Conservation (phyloP, 805 yeast genomes). For the Lipomyces kockii region DNA sequence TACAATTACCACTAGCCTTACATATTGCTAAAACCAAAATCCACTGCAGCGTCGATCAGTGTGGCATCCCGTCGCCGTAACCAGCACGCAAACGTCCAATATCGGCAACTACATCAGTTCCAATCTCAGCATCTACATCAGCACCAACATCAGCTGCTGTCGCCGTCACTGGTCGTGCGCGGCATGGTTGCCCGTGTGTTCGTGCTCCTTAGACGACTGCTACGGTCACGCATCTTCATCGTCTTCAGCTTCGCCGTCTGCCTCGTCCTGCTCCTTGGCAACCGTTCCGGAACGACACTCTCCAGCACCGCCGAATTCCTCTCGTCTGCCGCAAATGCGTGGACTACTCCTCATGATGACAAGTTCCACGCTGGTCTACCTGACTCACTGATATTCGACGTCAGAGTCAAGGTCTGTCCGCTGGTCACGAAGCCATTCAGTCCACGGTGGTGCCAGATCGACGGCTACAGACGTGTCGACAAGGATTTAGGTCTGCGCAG, state of each 20-base stretch:
- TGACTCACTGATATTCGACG: constrained; percentile 12
- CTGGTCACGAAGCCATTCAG: constrained; percentile 20
- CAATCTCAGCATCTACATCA: background rate
- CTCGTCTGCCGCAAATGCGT: constrained; percentile 2
- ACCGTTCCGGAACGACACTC: background rate
- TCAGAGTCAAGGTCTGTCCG: constrained; percentile 17
- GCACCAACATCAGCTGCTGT: constrained; percentile 1
- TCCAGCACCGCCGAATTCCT: background rate
- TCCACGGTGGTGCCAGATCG: constrained; percentile 31
- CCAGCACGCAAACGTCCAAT: background rate
- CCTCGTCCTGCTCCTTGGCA: constrained; percentile 6
- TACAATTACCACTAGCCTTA: background rate
- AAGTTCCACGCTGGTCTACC: constrained; percentile 8
- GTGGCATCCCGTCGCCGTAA: background rate
- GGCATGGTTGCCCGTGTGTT: constrained; percentile 18
- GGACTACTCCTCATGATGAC: background rate
- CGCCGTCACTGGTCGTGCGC: constrained; percentile 6
- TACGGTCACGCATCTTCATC: constrained; percentile 17
- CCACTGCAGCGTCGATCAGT: background rate
- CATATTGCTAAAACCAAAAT: background rate
- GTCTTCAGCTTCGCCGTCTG: constrained; percentile 1
- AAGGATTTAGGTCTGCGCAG: constrained; percentile 55
- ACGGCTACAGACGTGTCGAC: constrained; percentile 52
- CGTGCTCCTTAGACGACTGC: constrained; percentile 11
- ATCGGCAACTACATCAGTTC: background rate